Evolutionary conservation across 2,329 filamentous ascomycete species (phyloP), one percentile per base, ranked within the genome.

Genomic region (Aspergillus uvarum): DNA sequence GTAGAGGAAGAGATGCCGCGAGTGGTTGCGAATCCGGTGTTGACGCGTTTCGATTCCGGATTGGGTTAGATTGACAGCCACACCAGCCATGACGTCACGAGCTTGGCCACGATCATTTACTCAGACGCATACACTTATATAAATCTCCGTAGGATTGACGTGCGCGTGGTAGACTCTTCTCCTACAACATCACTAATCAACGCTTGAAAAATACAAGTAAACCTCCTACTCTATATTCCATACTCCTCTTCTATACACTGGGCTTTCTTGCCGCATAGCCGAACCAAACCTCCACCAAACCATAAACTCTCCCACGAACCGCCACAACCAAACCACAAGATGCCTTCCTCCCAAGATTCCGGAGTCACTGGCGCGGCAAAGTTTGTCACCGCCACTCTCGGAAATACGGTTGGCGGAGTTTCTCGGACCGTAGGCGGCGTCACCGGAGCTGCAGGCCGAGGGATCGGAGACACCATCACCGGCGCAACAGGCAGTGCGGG

Each of bases 371-470:
- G 80, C 53, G 81, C 82, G 58, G 78, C 83, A 57, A 83, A 82
- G 64, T 83, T 83, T 65, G 81, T 83, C 53, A 85, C 82, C 5
- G 83, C 80, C 1, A 83, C 83, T 1, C 71, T 84, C 26, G 83
- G 83, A 53, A 85, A 85, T 68, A 80, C 80, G 0, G 79, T 80
- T 47, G 82, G 82, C n/a, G 83, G 83, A 38, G 71, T 84, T 19
- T 78, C 81, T 6, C 80, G 81, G 60, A 85, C 82, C 2, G 75
- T 81, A 2, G 83, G 83, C 14, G 81, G 82, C 31, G 77, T 85
- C 2, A 80, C 84, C 14, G 83, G 84, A 53, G 84, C 84, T 0
- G 83, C 82, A 1, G 81, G 82, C n/a, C 80, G 83, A 11, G 85
- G 85, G 5, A 51, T 87, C 2, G 83, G 84, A 42, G 77, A 85